phyloP scores from a whole-genome alignment of 179 eudicot genomes.

The Beta macrorhiza region DNA sequence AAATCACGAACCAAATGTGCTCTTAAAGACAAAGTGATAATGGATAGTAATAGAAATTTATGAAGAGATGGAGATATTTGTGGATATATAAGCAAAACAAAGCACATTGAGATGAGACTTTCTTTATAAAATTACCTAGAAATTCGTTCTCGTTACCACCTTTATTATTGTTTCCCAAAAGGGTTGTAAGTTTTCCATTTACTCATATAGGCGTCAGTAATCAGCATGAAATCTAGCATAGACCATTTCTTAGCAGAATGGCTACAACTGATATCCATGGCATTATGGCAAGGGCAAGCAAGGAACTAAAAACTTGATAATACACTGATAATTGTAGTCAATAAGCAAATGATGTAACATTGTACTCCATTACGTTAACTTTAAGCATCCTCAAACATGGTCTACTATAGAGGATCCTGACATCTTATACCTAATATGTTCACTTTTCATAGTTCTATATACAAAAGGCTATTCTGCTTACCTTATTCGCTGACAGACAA shows the following conservation, averaged over 20 bases:
- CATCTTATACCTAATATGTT: background rate
- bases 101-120: no score
- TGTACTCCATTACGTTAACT: background rate
- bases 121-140: no score
- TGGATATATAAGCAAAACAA: no score
- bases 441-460: background rate
- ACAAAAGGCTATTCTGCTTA: constrained; percentile 22
- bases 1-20: no score
- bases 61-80: no score
- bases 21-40: no score
- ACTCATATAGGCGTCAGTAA: background rate
- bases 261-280: background rate
- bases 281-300: background rate
- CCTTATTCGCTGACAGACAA: constrained; percentile 14
- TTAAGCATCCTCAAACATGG: background rate
- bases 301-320: background rate
- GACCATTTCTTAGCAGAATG: no score
- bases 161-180: no score
- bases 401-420: background rate
- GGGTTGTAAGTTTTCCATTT: background rate
- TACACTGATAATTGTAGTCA: background rate
- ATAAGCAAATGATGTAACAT: background rate
- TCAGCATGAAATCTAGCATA: background rate
- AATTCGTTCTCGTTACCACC: no score
- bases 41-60: no score